A percentile compares a stretch with the other conserved stretches of the same genome.
Evolutionary conservation across 495 filamentous ascomycete species (phyloP).

Genomic region (Penicillium arizonense): DNA sequence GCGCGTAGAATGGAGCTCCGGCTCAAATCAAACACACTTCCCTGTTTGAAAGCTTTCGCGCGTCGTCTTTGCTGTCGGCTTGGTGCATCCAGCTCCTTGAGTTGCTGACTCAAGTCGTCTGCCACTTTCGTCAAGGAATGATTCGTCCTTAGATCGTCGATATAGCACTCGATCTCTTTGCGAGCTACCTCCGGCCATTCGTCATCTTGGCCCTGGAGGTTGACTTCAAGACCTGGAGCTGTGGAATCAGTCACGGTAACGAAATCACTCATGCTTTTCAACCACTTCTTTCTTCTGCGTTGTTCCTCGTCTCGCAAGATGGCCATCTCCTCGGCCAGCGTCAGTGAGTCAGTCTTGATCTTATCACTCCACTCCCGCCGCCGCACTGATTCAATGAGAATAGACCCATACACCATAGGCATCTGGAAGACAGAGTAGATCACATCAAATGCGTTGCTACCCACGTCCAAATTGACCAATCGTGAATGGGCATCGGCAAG

Average conservation of each 20-base stretch:
- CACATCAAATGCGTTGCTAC: constrained; percentile 70
- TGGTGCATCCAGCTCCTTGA: constrained; percentile 61
- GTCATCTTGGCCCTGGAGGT: constrained; percentile 74
- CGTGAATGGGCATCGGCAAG: constrained; percentile 67
- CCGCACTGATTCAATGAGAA: constrained; percentile 79
- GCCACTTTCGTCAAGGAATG: constrained; percentile 37
- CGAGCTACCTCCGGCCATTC: constrained; percentile 68
- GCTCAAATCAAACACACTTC: constrained; percentile 84
- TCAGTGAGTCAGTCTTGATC: constrained; percentile 77
- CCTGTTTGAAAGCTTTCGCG: constrained; percentile 91
- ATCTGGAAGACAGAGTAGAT: constrained; percentile 74
- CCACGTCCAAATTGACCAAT: constrained; percentile 68
- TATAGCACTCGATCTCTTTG: constrained; percentile 55
- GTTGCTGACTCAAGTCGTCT: constrained; percentile 65
- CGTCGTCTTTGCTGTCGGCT: constrained; percentile 74
- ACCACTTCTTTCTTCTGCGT: constrained; percentile 84
- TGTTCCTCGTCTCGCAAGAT: constrained; percentile 87
- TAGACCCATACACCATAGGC: constrained; percentile 84
- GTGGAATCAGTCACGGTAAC: constrained; percentile 59
- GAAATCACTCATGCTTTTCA: constrained; percentile 68
- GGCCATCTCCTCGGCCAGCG: constrained; percentile 87
- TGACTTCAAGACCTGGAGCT: constrained; percentile 79
- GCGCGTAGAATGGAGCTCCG: constrained; percentile 77
- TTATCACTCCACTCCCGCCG: constrained; percentile 90
- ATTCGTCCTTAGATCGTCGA: constrained; percentile 47